Evolutionary conservation across 2,329 filamentous ascomycete species (phyloP).

Genomic region (Tolypocladium inflatum): DNA sequence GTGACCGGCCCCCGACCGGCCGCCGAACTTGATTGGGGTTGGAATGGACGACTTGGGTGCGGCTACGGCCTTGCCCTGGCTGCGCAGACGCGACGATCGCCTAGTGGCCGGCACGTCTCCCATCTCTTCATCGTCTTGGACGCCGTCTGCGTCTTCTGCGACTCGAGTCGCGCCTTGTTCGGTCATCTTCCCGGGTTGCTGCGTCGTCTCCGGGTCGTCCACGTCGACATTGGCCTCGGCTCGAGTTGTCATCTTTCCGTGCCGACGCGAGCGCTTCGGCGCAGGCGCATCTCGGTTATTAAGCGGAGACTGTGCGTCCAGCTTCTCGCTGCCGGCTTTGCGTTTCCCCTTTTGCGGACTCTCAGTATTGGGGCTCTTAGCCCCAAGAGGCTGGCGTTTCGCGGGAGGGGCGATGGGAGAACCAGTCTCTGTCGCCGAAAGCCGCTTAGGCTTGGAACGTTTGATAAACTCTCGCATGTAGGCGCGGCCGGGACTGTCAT

Average conservation of each 20-base stretch:
- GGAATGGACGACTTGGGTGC: conserved; percentile 22
- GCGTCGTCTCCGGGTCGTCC: neutral
- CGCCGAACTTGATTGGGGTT: conserved; percentile 22
- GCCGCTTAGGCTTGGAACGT: conserved; percentile 17
- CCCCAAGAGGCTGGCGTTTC: conserved; percentile 20
- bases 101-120: conserved; percentile 11
- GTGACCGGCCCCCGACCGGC: conserved; percentile 10
- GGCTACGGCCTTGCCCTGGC: conserved; percentile 6
- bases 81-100: conserved; percentile 23
- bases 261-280: conserved; percentile 14
- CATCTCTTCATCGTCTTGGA: conserved; percentile 8
- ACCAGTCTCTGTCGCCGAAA: conserved; percentile 19
- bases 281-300: conserved; percentile 11
- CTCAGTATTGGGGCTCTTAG: conserved; percentile 24
- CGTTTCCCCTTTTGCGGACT: conserved; percentile 23
- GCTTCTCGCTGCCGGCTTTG: conserved; percentile 15
- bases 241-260: conserved; percentile 4
- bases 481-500: conserved; percentile 24
- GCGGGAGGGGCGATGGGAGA: conserved; percentile 16
- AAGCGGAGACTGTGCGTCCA: conserved; percentile 9
- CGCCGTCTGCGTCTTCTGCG: neutral
- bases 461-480: conserved; percentile 26
- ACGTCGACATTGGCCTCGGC: neutral
- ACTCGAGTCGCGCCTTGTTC: neutral
- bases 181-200: neutral